A percentile compares a stretch with the other conserved stretches of the same genome.
phyloP scores from a whole-genome alignment of 148 eudicot species.

The Heliamphora exappendiculata region DNA sequence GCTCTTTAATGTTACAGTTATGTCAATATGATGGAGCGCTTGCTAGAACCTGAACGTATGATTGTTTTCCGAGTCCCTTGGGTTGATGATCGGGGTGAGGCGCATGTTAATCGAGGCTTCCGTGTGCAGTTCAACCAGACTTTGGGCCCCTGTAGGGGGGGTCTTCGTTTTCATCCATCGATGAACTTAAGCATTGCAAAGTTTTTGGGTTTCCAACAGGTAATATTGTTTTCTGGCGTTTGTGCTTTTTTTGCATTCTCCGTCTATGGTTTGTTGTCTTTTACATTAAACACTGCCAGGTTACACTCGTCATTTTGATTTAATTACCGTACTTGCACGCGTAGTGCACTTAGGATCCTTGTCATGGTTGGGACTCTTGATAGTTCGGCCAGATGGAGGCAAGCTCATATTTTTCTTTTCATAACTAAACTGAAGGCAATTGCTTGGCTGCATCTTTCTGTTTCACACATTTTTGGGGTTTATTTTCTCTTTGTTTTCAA shows the following conservation, averaged over 20 bases:
- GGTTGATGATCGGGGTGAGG: conserved; percentile 93
- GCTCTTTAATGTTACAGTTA: conserved; percentile 47
- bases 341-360: not conserved
- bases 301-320: not conserved
- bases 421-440: not conserved
- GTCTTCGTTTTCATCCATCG: conserved; percentile 87
- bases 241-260: not conserved
- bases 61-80: conserved; percentile 94
- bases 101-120: conserved; percentile 89
- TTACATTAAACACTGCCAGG: not conserved
- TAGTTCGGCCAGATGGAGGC: not conserved
- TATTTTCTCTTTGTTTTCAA: not conserved
- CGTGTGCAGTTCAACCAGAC: conserved; percentile 95
- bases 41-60: conserved; percentile 91
- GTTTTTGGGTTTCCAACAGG: conserved; percentile 96
- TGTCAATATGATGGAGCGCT: conserved; percentile 89
- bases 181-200: conserved; percentile 94
- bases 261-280: not conserved
- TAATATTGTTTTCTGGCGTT: conserved; percentile 15
- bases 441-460: not conserved
- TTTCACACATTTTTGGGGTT: not conserved
- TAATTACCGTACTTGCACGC: not conserved
- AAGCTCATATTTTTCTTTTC: not conserved
- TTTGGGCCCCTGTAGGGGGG: conserved; percentile 97
- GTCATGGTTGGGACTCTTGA: not conserved